These are phyloP conservation scores for Daucus carota DNA, from an alignment of 129 eudicot species.

Conservation along the genomic window DH1_v3.0 NC_030388.2:26996001-26996500, in stretches of 20 bases:
- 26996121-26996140: too few relatives aligned
- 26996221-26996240: neutral
- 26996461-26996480: neutral
- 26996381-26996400: conserved; percentile 69
- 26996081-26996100: too few relatives aligned
- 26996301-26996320: conserved; percentile 22
- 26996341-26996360: conserved; percentile 73
- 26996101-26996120: too few relatives aligned
- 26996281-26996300: neutral
- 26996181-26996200: neutral
- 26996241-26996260: neutral
- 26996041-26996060: neutral
- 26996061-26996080: neutral
- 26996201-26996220: neutral
- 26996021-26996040: neutral
- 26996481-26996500: conserved; percentile 71
- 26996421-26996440: neutral
- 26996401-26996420: conserved; percentile 49
- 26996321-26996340: conserved; percentile 61
- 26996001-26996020: neutral
- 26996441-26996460: neutral
- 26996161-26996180: neutral
- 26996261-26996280: neutral
- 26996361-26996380: conserved; percentile 54
- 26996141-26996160: too few relatives aligned